Conservation (phyloP, 805 yeast species). For the Suhomyces sp. region DNA sequence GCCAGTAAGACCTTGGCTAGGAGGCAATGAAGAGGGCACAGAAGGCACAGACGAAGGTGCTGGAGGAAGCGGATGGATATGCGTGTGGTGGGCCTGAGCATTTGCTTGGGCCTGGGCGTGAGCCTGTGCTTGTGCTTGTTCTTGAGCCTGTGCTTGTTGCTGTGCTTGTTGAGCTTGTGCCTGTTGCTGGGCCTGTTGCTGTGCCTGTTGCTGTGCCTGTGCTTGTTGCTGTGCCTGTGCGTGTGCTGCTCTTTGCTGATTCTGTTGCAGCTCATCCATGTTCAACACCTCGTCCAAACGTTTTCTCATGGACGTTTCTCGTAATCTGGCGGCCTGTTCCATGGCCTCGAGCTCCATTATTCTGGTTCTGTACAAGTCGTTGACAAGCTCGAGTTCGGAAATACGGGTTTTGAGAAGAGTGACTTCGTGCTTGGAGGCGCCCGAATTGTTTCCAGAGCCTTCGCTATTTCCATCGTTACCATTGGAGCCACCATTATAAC, state of each 20-base stretch:
- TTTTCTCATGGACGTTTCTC: constrained; percentile 47
- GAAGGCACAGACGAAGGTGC: constrained; percentile 2
- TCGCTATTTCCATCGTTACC: constrained; percentile 5
- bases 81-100: neutral
- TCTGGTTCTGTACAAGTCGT: constrained; percentile 80
- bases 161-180: neutral
- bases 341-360: constrained; percentile 77
- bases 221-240: neutral
- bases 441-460: neutral
- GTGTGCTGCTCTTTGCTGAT: neutral
- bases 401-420: constrained; percentile 66
- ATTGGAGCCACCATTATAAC: neutral
- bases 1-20: neutral
- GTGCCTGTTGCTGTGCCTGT: neutral
- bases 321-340: constrained; percentile 53
- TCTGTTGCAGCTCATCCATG: constrained; percentile 16
- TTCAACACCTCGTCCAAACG: constrained; percentile 45
- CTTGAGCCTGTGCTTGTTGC: neutral
- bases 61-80: constrained; percentile 1
- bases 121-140: neutral
- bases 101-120: neutral
- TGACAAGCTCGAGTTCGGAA: constrained; percentile 84
- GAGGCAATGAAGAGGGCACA: constrained; percentile 1
- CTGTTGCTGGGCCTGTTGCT: neutral
- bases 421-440: constrained; percentile 23